Conservation (phyloP, 352 stramenopile genomes). For the Lagenidium giganteum region DNA sequence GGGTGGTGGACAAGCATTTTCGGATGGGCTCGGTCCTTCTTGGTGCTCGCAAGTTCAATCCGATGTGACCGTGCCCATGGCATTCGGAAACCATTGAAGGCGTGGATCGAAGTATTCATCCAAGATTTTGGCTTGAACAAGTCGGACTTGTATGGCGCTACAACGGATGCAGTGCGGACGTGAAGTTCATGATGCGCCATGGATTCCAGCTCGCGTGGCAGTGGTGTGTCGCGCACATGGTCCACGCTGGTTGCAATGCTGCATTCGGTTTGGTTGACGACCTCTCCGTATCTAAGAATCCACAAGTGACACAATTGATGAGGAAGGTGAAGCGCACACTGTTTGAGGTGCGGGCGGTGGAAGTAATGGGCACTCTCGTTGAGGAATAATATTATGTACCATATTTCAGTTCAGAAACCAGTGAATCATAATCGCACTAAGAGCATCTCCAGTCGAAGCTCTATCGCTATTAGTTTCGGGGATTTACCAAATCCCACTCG, state of each 20-base stretch:
- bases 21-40: slow-evolving; percentile 7
- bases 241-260: slow-evolving; percentile 7
- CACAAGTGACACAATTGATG: too few relatives aligned
- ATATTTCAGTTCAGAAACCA: too few relatives aligned
- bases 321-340: too few relatives aligned
- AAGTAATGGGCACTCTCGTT: too few relatives aligned
- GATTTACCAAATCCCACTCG: too few relatives aligned
- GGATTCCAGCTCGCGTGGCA: slow-evolving; percentile 4
- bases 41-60: slow-evolving; percentile 3
- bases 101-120: slow-evolving; percentile 7
- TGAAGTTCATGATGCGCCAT: slow-evolving; percentile 8
- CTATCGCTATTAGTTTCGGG: too few relatives aligned
- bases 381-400: too few relatives aligned
- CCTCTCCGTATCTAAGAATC: too few relatives aligned
- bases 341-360: too few relatives aligned
- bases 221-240: slow-evolving; percentile 10
- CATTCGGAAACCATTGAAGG: slow-evolving; percentile 3
- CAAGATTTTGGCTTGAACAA: slow-evolving; percentile 4
- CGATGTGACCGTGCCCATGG: slow-evolving; percentile 1
- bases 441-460: too few relatives aligned
- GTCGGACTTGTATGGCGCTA: slow-evolving; percentile 2
- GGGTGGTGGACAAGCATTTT: slow-evolving; percentile 4
- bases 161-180: slow-evolving; percentile 5
- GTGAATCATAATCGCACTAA: too few relatives aligned
- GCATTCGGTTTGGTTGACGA: too few relatives aligned